These are phyloP conservation scores for Pestalotiopsis fici DNA, from an alignment of 2,329 filamentous ascomycete genomes.

Conservation along the genomic window DNA sequence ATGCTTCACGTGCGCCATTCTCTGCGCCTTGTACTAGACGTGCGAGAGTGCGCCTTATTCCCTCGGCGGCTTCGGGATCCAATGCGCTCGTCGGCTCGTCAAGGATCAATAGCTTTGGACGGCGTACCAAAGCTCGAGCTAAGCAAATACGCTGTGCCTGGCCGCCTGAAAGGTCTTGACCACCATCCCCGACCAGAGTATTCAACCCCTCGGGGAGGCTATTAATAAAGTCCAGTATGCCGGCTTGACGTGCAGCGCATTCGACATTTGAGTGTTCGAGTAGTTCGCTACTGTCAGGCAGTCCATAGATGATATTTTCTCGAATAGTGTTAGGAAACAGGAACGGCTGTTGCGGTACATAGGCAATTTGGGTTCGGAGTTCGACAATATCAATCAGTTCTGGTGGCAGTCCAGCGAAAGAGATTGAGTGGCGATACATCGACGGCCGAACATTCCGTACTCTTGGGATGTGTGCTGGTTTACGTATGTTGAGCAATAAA, in stretches of 20 bases:
- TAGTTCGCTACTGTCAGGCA: slow-evolving; percentile 55
- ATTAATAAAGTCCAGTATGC: slow-evolving; percentile 75
- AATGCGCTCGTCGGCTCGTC: slow-evolving; percentile 87
- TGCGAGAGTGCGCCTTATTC: slow-evolving; percentile 64
- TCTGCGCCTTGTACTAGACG: slow-evolving; percentile 41
- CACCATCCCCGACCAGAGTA: slow-evolving; percentile 77
- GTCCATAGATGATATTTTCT: slow-evolving; percentile 82
- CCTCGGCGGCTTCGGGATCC: slow-evolving; percentile 67
- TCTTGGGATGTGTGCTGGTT: slow-evolving; percentile 28
- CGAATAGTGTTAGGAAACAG: slow-evolving; percentile 78
- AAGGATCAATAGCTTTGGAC: slow-evolving; percentile 73
- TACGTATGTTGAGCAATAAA: slow-evolving; percentile 73
- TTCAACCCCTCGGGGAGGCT: slow-evolving; percentile 71
- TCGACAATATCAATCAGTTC: slow-evolving; percentile 58
- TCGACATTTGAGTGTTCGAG: slow-evolving; percentile 46
- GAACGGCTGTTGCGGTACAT: slow-evolving; percentile 71
- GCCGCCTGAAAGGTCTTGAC: slow-evolving; percentile 73
- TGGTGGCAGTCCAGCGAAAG: slow-evolving; percentile 60
- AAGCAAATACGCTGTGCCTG: slow-evolving; percentile 83
- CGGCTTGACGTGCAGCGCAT: slow-evolving; percentile 56
- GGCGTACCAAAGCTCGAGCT: slow-evolving; percentile 73
- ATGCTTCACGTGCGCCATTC: neutral
- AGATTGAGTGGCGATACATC: slow-evolving; percentile 42
- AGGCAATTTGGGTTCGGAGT: slow-evolving; percentile 63
- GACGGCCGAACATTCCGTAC: slow-evolving; percentile 8